Conservation (phyloP, 768 basidiomycete species). For the Saitozyma sp. region DNA sequence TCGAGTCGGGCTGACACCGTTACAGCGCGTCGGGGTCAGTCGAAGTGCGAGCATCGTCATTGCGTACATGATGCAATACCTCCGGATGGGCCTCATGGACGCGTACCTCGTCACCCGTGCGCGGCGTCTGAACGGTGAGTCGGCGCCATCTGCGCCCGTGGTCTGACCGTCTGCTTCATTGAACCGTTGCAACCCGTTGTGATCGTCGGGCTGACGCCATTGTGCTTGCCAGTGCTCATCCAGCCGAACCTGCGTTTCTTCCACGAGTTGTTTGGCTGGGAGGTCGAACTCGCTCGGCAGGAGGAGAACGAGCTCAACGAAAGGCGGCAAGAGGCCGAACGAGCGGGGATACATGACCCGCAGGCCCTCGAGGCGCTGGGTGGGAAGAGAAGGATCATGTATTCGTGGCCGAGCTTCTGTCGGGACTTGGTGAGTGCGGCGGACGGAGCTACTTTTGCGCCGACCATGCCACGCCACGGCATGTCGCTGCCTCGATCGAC, state of each 20-base stretch:
- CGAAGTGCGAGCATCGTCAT: conserved; percentile 93
- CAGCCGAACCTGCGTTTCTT: conserved; percentile 95
- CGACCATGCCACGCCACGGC: background rate
- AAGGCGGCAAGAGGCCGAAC: conserved; percentile 17
- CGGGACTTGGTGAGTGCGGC: conserved; percentile 45
- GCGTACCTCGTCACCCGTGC: conserved; percentile 92
- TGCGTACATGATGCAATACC: conserved; percentile 95
- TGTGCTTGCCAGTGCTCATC: conserved; percentile 63
- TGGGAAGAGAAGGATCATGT: conserved; percentile 31
- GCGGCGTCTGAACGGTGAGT: conserved; percentile 66
- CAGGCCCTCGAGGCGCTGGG: conserved; percentile 1
- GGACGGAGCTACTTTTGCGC: background rate
- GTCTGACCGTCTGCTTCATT: conserved; percentile 28
- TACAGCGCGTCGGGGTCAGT: conserved; percentile 86
- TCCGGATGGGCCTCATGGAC: conserved; percentile 78
- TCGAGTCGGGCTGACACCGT: background rate
- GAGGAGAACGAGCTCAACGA: conserved; percentile 23
- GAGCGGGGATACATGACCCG: conserved; percentile 12
- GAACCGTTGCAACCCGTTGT: background rate
- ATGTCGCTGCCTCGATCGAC: no score
- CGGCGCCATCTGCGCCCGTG: background rate
- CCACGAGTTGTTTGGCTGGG: conserved; percentile 94
- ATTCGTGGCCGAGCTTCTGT: conserved; percentile 50
- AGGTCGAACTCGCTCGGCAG: conserved; percentile 71
- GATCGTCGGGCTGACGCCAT: background rate